These are phyloP conservation scores for Tagetes erecta DNA, from an alignment of 129 eudicot genomes.

Conservation along the genomic window DNA sequence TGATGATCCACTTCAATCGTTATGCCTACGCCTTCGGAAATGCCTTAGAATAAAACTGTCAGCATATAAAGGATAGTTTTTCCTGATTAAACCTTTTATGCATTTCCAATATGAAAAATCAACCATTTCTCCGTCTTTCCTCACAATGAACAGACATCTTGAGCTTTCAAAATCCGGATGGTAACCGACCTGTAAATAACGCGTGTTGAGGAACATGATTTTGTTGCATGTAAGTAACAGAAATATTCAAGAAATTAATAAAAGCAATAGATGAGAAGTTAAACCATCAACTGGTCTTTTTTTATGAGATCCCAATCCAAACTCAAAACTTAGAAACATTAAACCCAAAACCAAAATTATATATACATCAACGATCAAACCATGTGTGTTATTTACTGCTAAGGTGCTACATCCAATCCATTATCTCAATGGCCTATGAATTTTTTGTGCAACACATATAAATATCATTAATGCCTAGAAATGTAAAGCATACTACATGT, in stretches of 20 bases:
- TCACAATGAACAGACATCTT: conserved; percentile 80
- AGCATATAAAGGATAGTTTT: conserved; percentile 89
- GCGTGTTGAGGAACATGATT: background rate
- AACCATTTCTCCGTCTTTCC: conserved; percentile 70
- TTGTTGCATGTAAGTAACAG: background rate
- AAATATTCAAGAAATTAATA: background rate
- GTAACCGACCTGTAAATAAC: conserved; percentile 64
- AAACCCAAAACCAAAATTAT: background rate
- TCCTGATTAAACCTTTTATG: conserved; percentile 84
- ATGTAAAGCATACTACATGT: background rate
- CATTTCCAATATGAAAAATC: conserved; percentile 98
- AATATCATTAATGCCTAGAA: background rate
- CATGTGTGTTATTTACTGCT: conserved; percentile 4
- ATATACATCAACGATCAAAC: background rate
- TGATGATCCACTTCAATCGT: conserved; percentile 34
- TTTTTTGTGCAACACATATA: background rate
- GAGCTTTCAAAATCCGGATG: conserved; percentile 88
- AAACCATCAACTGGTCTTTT: background rate
- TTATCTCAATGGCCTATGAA: background rate
- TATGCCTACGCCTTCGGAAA: conserved; percentile 67
- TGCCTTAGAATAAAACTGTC: conserved; percentile 86
- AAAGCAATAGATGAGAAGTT: background rate
- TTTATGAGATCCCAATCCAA: background rate
- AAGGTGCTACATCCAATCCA: background rate
- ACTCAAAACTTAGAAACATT: background rate